phyloP scores from a whole-genome alignment of 192 early-diverging fungal species.

The Entomortierella chlamydospora region DNA sequence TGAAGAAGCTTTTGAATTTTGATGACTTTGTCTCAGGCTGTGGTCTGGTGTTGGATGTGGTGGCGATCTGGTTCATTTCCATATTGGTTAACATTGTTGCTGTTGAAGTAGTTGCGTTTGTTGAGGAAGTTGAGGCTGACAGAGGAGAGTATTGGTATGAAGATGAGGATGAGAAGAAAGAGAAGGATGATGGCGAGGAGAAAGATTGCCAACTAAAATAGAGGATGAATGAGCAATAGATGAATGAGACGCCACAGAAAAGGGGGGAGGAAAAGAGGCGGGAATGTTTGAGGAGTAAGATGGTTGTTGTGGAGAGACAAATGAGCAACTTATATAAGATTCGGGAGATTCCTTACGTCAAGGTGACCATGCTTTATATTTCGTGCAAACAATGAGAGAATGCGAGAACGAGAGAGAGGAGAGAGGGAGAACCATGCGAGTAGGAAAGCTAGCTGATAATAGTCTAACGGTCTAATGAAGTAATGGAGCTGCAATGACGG shows the following conservation, averaged over 20 bases:
- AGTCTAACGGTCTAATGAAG: too few relatives aligned
- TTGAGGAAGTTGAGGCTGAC: background rate
- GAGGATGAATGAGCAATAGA: background rate
- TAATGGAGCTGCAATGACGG: too few relatives aligned
- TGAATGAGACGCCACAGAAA: background rate
- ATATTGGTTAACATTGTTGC: too few relatives aligned
- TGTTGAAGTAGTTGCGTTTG: background rate
- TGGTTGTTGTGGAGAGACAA: background rate
- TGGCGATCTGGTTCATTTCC: too few relatives aligned
- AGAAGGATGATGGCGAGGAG: background rate
- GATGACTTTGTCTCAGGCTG: slow-evolving; percentile 3
- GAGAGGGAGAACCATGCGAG: too few relatives aligned
- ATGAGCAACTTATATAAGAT: background rate
- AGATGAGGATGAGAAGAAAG: slow-evolving; percentile 1
- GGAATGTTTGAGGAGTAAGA: background rate
- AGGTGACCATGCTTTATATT: slow-evolving; percentile 22
- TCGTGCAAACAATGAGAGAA: background rate
- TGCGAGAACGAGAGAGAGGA: background rate
- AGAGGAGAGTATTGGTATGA: slow-evolving; percentile 14
- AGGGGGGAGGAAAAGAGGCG: background rate
- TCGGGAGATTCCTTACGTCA: slow-evolving; percentile 23
- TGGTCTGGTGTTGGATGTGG: too few relatives aligned
- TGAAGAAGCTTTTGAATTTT: slow-evolving; percentile 37
- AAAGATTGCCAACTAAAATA: background rate
- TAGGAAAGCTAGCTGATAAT: too few relatives aligned